Evolutionary conservation across 805 yeast species (phyloP).

Genomic region (Dipodascus geniculatus): DNA sequence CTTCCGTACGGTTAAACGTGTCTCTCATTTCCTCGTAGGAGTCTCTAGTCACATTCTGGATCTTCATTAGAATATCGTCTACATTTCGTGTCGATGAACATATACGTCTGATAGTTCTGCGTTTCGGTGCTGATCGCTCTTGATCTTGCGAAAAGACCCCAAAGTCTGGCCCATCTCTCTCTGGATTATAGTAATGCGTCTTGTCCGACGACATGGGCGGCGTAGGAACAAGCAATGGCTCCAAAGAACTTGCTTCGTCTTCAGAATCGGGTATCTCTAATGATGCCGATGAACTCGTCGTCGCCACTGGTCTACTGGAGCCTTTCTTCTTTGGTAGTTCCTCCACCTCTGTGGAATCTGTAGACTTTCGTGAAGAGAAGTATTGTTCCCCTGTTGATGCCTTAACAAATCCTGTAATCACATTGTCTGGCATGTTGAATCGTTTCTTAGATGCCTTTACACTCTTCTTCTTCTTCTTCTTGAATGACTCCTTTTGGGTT

Average conservation of each 20-base stretch:
- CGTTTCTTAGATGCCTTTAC: constrained; percentile 5
- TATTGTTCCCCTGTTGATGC: constrained; percentile 7
- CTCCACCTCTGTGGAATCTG: neutral
- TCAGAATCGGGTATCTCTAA: neutral
- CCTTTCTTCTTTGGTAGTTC: too few relatives aligned
- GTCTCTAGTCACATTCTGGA: neutral
- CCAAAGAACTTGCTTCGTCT: neutral
- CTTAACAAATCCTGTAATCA: constrained; percentile 11
- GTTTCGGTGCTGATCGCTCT: neutral
- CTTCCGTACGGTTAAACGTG: neutral
- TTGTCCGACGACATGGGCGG: neutral
- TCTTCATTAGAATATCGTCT: neutral
- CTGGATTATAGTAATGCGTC: neutral
- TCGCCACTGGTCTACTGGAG: too few relatives aligned
- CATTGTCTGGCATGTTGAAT: constrained; percentile 15
- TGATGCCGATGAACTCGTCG: neutral
- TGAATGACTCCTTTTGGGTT: neutral
- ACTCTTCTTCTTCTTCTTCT: neutral
- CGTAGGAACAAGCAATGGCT: neutral
- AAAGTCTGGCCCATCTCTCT: neutral
- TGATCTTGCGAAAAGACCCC: neutral
- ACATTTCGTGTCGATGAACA: neutral
- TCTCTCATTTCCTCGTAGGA: neutral
- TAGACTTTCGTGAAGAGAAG: neutral
- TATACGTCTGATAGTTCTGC: neutral